Base-by-base conservation (phyloP, 805 yeast genomes). In the Jamesozyma piceae region DNA sequence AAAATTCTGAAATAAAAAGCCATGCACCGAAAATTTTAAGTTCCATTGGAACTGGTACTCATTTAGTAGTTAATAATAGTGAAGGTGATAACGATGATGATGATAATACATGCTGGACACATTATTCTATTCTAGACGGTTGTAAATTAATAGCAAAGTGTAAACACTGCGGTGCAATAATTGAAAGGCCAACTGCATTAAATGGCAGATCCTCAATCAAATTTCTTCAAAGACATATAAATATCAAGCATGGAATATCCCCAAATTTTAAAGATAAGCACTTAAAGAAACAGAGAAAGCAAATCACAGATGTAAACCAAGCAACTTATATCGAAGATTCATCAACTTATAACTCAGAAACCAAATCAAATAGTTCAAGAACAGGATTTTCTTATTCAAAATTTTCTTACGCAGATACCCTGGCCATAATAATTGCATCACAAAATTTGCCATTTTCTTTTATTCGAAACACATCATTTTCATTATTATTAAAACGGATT, bases 401-500 rank as follows among this genome's bases (percentile, higher is more conserved):
- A n/a, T 22, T 15, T 9, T 18, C 44, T 2, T 35, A 32, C 9
- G 24, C 18, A 15, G 21, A 19, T 11, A 14, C 39, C 10, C 13
- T 49, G n/a, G 28, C 53, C 8, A n/a, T 50, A 18, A 11, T 46
- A 8, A 35, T 49, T 19, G 48, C 43, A 5, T 34, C 50, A 3
- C 49, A 50, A 36, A 43, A 46, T 35, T 37, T 50, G 30, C 43
- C 50, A 6, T 33, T 44, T 10, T 24, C 42, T 3, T 39, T 44
- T 20, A 26, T 42, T 8, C 34, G 44, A 9, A 48, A 29, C 8
- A 17, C 39, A 14, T 14, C 43, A 15, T 45, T 49, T 19, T 24
- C 24, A 9, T 40, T 35, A 4, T 19, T 49, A 14, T 14, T 49
- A 4, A 15, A 38, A 11, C 26, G 18, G 11, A 26, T 46, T 26